Evolutionary conservation across 1,284 basidiomycete species (phyloP), one percentile per base, ranked within the genome.

Genomic region (Peniophora sp.): DNA sequence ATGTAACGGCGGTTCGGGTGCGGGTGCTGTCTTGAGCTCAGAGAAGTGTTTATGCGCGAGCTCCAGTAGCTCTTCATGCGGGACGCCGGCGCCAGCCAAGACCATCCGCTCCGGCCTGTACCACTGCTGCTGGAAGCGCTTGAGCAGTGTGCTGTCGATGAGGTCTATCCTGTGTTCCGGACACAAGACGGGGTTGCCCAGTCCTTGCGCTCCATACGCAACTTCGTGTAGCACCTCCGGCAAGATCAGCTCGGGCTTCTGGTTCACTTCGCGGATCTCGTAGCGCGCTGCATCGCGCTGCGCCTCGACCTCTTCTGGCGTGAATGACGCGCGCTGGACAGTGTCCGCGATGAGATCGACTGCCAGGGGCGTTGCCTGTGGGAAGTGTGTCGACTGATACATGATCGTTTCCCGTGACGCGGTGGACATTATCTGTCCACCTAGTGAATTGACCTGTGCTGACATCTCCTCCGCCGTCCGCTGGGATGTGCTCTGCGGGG

Each of bases 311-410:
- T 98, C 96, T 52, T 90, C 88, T 0, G 76, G 71, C 5, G 82
- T 68, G 60, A 97, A 84, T 1, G 83, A 69, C 2, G 96, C 83
- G 62, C 94, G 83, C 51, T 88, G 76, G 50, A 93, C 86, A 6
- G 95, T 97, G 66, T 97, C 95, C 32, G 94, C 82, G 54, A 99
- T 91, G 55, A 99, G 78, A 32, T 87, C 87, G 51, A 99, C 67
- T 6, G 94, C 92, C 15, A 85, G 75, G 3, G 86, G 82, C 1
- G 94, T 89, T 42, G 85, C 85, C 57, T 86, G 76, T 58, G 92
- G 85, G 67, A 96, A 97, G 62, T 97, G 89, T 45, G 92, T 92
- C 15, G 96, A 95, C 69, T 98, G 96, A 68, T 98, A 99, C 91
- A 97, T 94, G 68, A 98, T 93, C 35, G 92, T 85, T 67, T 99